Evolutionary conservation across 306 rosid species (phyloP).

Genomic region (Ammopiptanthus mongolicus): DNA sequence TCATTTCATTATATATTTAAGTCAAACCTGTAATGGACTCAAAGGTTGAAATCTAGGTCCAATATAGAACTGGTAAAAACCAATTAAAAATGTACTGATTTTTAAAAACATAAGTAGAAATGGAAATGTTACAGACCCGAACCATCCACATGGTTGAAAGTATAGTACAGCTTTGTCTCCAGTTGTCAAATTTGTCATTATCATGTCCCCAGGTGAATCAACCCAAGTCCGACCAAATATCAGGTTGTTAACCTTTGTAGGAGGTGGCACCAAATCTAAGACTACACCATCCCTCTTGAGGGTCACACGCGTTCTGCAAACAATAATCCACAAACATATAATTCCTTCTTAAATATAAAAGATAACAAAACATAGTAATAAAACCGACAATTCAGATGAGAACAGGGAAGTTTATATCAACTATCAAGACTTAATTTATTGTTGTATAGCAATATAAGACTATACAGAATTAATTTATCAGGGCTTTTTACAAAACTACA

Average conservation of each 20-base stretch:
- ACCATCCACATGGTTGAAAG: conserved; percentile 98
- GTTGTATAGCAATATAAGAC: neutral
- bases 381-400: neutral
- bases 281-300: conserved; percentile 76
- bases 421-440: neutral
- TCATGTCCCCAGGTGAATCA: conserved; percentile 93
- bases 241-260: conserved; percentile 86
- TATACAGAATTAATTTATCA: neutral
- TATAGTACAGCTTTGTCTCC: conserved; percentile 84
- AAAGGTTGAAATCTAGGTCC: neutral
- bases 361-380: neutral
- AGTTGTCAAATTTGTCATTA: conserved; percentile 74
- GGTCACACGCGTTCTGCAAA: conserved; percentile 73
- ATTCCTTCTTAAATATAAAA: conserved; percentile 5
- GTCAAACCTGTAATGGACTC: neutral
- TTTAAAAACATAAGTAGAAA: neutral
- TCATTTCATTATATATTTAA: conserved; percentile 4
- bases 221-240: conserved; percentile 95
- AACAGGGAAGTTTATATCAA: conserved; percentile 3
- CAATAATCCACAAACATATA: conserved; percentile 15
- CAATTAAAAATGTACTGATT: neutral
- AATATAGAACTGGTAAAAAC: neutral
- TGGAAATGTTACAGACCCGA: conserved; percentile 56
- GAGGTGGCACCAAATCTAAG: conserved; percentile 91
- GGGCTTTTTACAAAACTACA: conserved; percentile 11